Conservation (phyloP, 1,284 basidiomycete species). For the Papiliotrema fonsecae region DNA sequence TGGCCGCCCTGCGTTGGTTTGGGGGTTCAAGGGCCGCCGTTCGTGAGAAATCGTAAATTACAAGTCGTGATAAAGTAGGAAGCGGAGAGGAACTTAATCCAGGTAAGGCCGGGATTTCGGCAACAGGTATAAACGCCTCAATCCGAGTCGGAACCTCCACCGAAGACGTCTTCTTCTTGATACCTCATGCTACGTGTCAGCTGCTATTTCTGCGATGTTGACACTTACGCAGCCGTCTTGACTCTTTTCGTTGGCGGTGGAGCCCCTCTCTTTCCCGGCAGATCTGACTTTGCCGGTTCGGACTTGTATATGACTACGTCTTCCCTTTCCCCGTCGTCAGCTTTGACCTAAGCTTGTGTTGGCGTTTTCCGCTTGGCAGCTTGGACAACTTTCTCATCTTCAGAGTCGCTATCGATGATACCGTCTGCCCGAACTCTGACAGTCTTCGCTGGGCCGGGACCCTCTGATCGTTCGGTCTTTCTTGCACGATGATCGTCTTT, state of each 20-base stretch:
- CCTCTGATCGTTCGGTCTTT: background rate
- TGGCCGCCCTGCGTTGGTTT: too few relatives aligned
- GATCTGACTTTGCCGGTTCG: too few relatives aligned
- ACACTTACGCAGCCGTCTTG: conserved; percentile 3
- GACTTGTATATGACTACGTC: too few relatives aligned
- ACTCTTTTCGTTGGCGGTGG: background rate
- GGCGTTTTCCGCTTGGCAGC: background rate
- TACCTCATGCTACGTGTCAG: background rate
- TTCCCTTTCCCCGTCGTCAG: background rate
- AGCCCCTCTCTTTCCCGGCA: too few relatives aligned
- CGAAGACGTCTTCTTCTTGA: conserved; percentile 4
- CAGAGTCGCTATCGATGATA: conserved; percentile 5
- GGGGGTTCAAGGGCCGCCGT: too few relatives aligned
- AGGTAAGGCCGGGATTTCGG: too few relatives aligned
- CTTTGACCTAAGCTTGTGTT: background rate
- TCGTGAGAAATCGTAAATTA: too few relatives aligned
- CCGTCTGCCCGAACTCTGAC: background rate
- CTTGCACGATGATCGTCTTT: background rate
- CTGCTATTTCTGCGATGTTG: background rate
- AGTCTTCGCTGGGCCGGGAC: background rate
- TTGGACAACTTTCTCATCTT: conserved; percentile 3
- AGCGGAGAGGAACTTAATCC: too few relatives aligned
- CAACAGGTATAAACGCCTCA: too few relatives aligned
- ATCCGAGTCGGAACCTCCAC: background rate
- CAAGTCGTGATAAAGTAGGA: too few relatives aligned